Evolutionary conservation across 768 basidiomycete genomes (phyloP), one percentile per base, ranked within the genome.

Genomic region (Suillus bovinus): DNA sequence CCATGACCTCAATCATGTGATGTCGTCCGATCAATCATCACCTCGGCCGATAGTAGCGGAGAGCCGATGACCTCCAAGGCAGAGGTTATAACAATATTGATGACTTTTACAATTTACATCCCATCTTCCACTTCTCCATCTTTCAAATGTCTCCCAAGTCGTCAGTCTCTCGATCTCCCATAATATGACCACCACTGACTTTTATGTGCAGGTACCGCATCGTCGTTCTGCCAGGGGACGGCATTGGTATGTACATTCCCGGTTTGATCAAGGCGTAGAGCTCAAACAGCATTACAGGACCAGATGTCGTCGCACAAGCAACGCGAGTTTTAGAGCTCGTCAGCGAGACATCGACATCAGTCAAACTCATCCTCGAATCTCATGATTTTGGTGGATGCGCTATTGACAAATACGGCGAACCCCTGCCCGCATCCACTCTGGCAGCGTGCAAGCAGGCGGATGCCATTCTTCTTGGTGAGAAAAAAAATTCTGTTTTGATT

Each of bases 161-260:
- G 85, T 85, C 61, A 59, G 77, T 64, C 24, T 33, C 11, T 27
- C 31, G 41, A 47, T 46, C 9, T 56, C 44, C 31, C 58, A 62
- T 22, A 27, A 52, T 67, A 62, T 22, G 27, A 52, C 66, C 60
- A 68, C 24, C 50, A 22, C 47, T 63, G 29, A 38, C 5, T 24
- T 29, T 38, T 20, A 16, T 33, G 38, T 7, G 11, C 68, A 96
- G 95, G 59, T 97, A 91, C 77, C 89, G 88, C 65, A 86, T 99
- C 72, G 91, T 88, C 39, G 84, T 96, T 59, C 87, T 99, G 47
- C 88, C 90, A n/a, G 97, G 97, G 58, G 97, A 99, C 77, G 97
- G 97, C 64, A 99, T 99, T 69, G 96, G 96, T 94, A 70, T 47
- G 82, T 63, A n/a, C 14, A 29, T 47, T 29, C 20, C 36, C n/a